Percentiles rank a stretch among this genome's conserved stretches.
Conservation (phyloP, 2,329 filamentous ascomycete species). For the Apiospora koreana region DNA sequence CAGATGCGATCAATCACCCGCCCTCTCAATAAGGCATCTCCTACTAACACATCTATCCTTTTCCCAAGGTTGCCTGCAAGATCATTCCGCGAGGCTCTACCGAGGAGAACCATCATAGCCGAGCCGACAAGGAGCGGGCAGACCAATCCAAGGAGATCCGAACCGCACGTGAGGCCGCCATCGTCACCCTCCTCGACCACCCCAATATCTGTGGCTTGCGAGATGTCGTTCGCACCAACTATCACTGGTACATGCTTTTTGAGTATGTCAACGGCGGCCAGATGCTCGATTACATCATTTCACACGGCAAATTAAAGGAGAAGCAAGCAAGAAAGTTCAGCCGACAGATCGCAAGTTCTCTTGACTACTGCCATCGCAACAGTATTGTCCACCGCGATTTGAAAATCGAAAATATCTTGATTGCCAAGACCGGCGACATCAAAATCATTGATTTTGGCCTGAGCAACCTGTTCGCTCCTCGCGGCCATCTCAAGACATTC, state of each 20-base stretch:
- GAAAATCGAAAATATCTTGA: constrained; percentile 99
- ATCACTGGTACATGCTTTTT: constrained; percentile 99
- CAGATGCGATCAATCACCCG: constrained; percentile 4
- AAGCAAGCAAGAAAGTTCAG: constrained; percentile 98
- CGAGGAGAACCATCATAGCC: constrained; percentile 76
- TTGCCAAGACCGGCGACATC: constrained; percentile 98
- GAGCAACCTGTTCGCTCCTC: constrained; percentile 91
- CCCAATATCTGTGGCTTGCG: constrained; percentile 95
- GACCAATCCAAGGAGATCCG: constrained; percentile 97
- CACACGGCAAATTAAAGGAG: constrained; percentile 94
- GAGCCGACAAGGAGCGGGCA: constrained; percentile 79
- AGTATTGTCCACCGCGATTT: constrained; percentile 97
- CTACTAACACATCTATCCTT: constrained; percentile 11
- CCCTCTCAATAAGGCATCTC: constrained; percentile 6
- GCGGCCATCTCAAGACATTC: constrained; percentile 87
- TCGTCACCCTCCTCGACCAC: constrained; percentile 90
- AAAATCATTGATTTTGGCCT: constrained; percentile 99
- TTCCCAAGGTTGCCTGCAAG: constrained; percentile 82
- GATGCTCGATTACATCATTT: constrained; percentile 99
- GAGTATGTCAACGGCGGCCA: constrained; percentile 98
- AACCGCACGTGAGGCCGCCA: constrained; percentile 92
- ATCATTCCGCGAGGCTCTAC: constrained; percentile 90
- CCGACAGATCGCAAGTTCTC: constrained; percentile 91
- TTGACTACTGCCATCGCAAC: constrained; percentile 97
- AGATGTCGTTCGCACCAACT: constrained; percentile 92